Evolutionary conservation across 768 basidiomycete species (phyloP).

Genomic region (Hygrocybe coccinea): DNA sequence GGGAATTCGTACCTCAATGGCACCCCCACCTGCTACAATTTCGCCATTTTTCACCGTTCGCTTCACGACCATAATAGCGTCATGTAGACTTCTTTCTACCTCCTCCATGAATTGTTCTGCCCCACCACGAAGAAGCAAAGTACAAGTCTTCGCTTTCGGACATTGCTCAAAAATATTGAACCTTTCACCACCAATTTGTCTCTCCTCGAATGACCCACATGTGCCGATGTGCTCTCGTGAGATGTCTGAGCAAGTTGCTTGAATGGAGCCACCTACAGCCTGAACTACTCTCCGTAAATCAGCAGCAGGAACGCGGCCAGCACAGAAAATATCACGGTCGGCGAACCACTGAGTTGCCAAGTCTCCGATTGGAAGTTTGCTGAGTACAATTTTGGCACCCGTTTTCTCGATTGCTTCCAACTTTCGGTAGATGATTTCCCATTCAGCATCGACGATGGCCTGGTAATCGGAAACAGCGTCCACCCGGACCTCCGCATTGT

Average conservation of each 20-base stretch:
- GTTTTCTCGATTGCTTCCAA: constrained; percentile 93
- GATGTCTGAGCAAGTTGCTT: constrained; percentile 95
- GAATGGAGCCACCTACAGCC: constrained; percentile 91
- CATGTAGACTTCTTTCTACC: constrained; percentile 94
- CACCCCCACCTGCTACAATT: constrained; percentile 96
- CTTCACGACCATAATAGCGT: constrained; percentile 99
- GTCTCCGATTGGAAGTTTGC: constrained; percentile 97
- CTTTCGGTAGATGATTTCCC: constrained; percentile 99
- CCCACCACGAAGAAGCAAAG: constrained; percentile 87
- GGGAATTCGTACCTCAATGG: constrained; percentile 69
- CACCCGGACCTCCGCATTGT: constrained; percentile 97
- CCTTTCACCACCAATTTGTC: constrained; percentile 93
- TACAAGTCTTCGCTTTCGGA: constrained; percentile 92
- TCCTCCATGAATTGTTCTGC: constrained; percentile 99
- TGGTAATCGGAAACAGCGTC: constrained; percentile 98
- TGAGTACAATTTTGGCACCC: constrained; percentile 94
- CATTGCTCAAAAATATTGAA: constrained; percentile 95
- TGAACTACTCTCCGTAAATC: constrained; percentile 93
- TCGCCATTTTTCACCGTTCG: constrained; percentile 93
- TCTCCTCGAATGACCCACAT: constrained; percentile 91
- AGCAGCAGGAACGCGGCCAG: constrained; percentile 85
- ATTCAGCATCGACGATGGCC: constrained; percentile 98
- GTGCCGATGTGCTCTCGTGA: constrained; percentile 83
- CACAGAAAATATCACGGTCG: constrained; percentile 97
- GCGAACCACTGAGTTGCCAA: constrained; percentile 99